Base-by-base conservation (phyloP, 768 basidiomycete species). In the Phanerochaete carnosa region DNA sequence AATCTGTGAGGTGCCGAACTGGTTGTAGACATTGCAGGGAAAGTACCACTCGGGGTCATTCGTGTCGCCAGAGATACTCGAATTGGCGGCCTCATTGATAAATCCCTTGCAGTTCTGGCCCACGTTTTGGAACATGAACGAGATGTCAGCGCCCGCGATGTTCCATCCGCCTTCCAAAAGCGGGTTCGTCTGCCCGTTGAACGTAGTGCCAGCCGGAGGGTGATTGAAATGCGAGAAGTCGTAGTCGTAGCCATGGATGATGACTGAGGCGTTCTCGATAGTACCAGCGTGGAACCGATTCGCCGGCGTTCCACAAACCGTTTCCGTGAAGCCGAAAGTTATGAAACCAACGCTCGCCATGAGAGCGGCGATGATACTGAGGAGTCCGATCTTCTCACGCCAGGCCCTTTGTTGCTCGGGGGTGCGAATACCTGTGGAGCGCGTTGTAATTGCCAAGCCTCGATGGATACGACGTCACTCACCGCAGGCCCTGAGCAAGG, bases 291-390 rank as follows among this genome's bases (percentile, higher is more conserved):
- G 88, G 79, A 82, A 95, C 16, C 94, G 86, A 62, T 89, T 86
- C 39, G 90, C 83, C 33, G 94, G 93, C 35, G 80, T 89, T 33
- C 94, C 94, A 73, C 97, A 99, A 45, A 98, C 97, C 57, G 87
- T 76, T 69, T 94, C 85, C 11, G 95, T 98, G 79, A 99, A 99
- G 8, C 97, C 97, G 76, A 99, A 99, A 12, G 97, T 99, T 71
- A 99, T 80, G 84, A 94, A 99, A 70, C 95, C 97, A 68, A 99
- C 97, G 56, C 79, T 84, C 19, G 92, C 90, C 95, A 98, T 97
- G 63, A 95, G 82, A n/a, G 74, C 4, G 16, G 83, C 71, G 69
- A 96, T 93, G 73, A 98, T 80, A 64, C 81, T 78, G 52, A 99
- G 79, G 26, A 99, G 83, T 8, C 96, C 97, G 75, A 98, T 94